Conservation (phyloP, 192 early-diverging fungal genomes). For the Rhizoclosmatium sp. region DNA sequence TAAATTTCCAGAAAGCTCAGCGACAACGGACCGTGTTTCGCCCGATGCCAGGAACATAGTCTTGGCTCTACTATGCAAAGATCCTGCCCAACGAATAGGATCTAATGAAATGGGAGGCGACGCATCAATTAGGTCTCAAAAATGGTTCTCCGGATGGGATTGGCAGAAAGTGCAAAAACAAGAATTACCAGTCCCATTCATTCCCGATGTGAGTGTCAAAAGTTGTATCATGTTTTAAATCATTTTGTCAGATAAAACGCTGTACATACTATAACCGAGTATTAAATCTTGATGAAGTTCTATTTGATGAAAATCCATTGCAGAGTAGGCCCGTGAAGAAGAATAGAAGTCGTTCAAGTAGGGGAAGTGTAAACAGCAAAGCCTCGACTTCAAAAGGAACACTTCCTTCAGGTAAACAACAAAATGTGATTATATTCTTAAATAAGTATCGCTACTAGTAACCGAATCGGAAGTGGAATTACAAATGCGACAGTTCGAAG, state of each 20-base stretch:
- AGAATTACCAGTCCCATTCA: conserved; percentile 80
- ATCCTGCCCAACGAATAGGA: conserved; percentile 79
- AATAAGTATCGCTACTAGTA: not conserved
- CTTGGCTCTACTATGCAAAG: conserved; percentile 69
- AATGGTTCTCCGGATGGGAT: conserved; percentile 79
- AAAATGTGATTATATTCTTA: not conserved
- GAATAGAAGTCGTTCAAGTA: not conserved
- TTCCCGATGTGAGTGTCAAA: conserved; percentile 72
- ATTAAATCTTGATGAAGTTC: conserved; percentile 89
- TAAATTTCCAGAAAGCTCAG: not conserved
- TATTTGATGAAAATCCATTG: conserved; percentile 84
- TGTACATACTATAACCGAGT: conserved; percentile 77
- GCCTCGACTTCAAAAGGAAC: conserved; percentile 31
- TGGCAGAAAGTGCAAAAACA: conserved; percentile 80
- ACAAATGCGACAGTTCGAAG: conserved; percentile 23
- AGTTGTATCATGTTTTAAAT: not conserved
- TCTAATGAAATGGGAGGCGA: conserved; percentile 73
- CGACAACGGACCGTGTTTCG: not conserved
- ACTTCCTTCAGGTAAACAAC: not conserved
- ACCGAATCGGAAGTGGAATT: conserved; percentile 22
- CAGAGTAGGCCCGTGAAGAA: conserved; percentile 39
- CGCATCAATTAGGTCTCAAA: conserved; percentile 71
- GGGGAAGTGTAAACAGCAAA: conserved; percentile 11
- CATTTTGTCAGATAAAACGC: conserved; percentile 11
- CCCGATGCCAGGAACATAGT: conserved; percentile 30